A percentile compares a stretch with the other conserved stretches of the same genome.
phyloP scores from a whole-genome alignment of 129 eudicot genomes.

The Lactuca sativa region DNA sequence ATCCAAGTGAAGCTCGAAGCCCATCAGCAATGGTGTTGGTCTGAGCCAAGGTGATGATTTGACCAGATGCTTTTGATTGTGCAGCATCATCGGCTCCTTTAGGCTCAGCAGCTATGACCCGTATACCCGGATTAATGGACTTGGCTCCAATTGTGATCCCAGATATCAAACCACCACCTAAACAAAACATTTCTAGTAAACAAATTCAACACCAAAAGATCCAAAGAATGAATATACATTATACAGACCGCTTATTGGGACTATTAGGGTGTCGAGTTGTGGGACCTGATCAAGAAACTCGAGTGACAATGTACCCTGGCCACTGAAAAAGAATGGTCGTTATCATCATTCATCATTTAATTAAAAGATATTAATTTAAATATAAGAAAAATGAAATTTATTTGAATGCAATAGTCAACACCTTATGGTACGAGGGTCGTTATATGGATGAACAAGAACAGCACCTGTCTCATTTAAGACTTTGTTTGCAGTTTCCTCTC shows the following conservation, averaged over 20 bases:
- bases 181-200: constrained; percentile 10
- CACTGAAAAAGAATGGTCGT: constrained; percentile 39
- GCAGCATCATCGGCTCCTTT: constrained; percentile 96
- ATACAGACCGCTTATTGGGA: constrained; percentile 85
- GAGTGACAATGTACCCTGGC: constrained; percentile 88
- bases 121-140: constrained; percentile 74
- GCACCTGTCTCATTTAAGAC: constrained; percentile 85
- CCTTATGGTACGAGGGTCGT: constrained; percentile 88
- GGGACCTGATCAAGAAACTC: constrained; percentile 89
- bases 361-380: not conserved
- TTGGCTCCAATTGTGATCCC: constrained; percentile 94
- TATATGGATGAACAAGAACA: constrained; percentile 86
- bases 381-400: not conserved
- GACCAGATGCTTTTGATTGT: constrained; percentile 76
- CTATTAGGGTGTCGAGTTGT: constrained; percentile 77
- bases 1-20: constrained; percentile 93
- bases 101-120: constrained; percentile 93
- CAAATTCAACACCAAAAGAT: no score
- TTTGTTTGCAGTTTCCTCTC: constrained; percentile 72
- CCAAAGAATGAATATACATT: not conserved
- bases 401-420: constrained; percentile 6
- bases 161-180: constrained; percentile 95
- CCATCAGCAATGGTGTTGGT: constrained; percentile 93
- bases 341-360: not conserved
- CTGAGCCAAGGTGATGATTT: constrained; percentile 60